These are phyloP conservation scores for Colletotrichum neosansevieriae DNA, from an alignment of 2,329 filamentous ascomycete species.

Conservation along the genomic window DNA sequence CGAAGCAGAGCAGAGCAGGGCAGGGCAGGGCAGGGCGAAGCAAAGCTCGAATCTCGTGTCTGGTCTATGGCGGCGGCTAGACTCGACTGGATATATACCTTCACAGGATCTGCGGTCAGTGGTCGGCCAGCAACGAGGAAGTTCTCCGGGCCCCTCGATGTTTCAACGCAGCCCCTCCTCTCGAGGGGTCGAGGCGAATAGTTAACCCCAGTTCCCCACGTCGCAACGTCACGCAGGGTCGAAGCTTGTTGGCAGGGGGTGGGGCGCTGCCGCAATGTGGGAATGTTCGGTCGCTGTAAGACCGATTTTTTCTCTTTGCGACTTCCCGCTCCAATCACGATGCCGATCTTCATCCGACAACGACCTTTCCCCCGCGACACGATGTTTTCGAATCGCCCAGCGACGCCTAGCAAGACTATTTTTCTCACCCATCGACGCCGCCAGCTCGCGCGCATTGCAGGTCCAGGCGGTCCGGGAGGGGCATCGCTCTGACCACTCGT, in stretches of 20 bases:
- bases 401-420: slow-evolving; percentile 1
- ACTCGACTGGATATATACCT: slow-evolving; percentile 32
- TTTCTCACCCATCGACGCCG: slow-evolving; percentile 17
- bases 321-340: slow-evolving; percentile 40
- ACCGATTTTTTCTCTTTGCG: slow-evolving; percentile 39
- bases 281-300: slow-evolving; percentile 42
- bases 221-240: slow-evolving; percentile 42
- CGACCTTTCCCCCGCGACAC: slow-evolving; percentile 24
- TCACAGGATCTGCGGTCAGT: slow-evolving; percentile 2
- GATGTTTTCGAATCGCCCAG: slow-evolving; percentile 3
- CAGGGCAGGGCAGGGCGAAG: slow-evolving; percentile 14
- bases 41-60: slow-evolving; percentile 5
- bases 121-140: slow-evolving; percentile 15
- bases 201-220: slow-evolving; percentile 39
- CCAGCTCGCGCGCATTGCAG: slow-evolving; percentile 20
- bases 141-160: slow-evolving; percentile 18
- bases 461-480: slow-evolving; percentile 35
- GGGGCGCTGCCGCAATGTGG: slow-evolving; percentile 35
- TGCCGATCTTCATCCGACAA: slow-evolving; percentile 34
- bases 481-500: slow-evolving; percentile 19
- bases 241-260: slow-evolving; percentile 41
- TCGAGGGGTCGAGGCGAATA: slow-evolving; percentile 30
- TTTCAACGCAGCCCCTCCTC: slow-evolving; percentile 33
- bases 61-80: slow-evolving; percentile 9
- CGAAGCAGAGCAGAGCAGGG: slow-evolving; percentile 4